These are phyloP conservation scores for Prinsepia uniflora DNA, from an alignment of 306 rosid species.

Conservation along the genomic window DNA sequence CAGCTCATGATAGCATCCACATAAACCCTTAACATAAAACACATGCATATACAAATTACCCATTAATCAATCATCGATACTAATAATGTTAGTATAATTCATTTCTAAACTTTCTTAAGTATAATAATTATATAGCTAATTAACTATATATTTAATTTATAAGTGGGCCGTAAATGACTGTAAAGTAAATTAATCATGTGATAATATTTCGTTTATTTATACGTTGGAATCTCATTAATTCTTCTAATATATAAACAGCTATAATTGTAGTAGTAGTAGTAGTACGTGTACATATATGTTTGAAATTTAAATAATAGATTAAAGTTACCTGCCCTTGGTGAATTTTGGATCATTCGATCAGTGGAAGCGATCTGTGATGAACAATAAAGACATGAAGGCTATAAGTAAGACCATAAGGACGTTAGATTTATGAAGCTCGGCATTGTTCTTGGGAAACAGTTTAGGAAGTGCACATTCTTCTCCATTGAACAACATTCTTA, in stretches of 20 bases:
- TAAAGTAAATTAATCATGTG: too few species aligned
- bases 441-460: conserved; percentile 30
- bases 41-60: too few species aligned
- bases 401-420: conserved; percentile 26
- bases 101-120: too few species aligned
- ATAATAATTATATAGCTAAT: too few species aligned
- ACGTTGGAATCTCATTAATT: conserved; percentile 10
- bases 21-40: not conserved
- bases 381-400: conserved; percentile 34
- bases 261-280: too few species aligned
- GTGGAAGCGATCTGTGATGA: conserved; percentile 36
- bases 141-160: too few species aligned
- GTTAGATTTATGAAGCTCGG: conserved; percentile 22
- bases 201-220: too few species aligned
- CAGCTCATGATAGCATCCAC: not conserved
- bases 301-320: not conserved
- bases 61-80: too few species aligned
- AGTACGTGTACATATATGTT: not conserved
- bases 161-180: too few species aligned
- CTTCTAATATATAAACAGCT: not conserved
- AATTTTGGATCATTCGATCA: not conserved
- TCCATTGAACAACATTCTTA: conserved; percentile 75
- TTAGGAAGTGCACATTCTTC: conserved; percentile 71
- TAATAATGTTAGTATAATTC: too few species aligned
- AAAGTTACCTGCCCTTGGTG: conserved; percentile 9